Base-by-base conservation (phyloP, 169 alveolate genomes). In the Plasmodium chabaudi region DNA sequence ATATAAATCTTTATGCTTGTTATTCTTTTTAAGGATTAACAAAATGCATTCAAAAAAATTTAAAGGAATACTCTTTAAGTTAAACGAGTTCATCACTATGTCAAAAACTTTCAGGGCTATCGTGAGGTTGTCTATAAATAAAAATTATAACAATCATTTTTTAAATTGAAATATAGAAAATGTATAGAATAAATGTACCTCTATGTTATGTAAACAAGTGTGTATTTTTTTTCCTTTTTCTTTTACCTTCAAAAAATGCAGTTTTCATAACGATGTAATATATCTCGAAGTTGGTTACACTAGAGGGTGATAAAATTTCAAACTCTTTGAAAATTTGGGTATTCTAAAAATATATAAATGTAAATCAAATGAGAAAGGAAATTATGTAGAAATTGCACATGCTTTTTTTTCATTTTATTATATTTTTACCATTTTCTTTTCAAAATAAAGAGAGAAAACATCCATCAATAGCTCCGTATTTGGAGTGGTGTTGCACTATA, bases 201-300 rank as follows among this genome's bases (percentile, higher is more conserved):
- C 7, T 34, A 34, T 34, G 7, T 60, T 47, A 60, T 15, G 21
- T 65, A 10, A 9, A 60, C 57, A 74, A 42, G 69, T 17, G 47
- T 65, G 17, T 74, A 60, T 51, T 70, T 51, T 55, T 3, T 27
- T n/a, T n/a, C 12, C 56, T 47, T 49, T 57, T 39, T 23, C 9
- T 34, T 49, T 53, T 79, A 79, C 89, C 89, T 34, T 79, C 89
- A 47, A 79, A 79, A 65, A 79, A 79, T 23, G 82, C 89, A 19
- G 89, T 70, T 55, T 79, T 79, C 89, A 79, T 67, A 21, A 79
- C 89, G 23, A 60, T 79, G 82, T 53, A 79, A 79, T 79, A 79
- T 69, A 79, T 47, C 39, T 79, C 75, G 61, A 79, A 79, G 42
- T 79, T 79, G 17, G 7, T 39, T 64, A 82, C 25, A 17, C 23